Evolutionary conservation across 2,329 filamentous ascomycete genomes (phyloP).

Genomic region (Colletotrichum sp.): DNA sequence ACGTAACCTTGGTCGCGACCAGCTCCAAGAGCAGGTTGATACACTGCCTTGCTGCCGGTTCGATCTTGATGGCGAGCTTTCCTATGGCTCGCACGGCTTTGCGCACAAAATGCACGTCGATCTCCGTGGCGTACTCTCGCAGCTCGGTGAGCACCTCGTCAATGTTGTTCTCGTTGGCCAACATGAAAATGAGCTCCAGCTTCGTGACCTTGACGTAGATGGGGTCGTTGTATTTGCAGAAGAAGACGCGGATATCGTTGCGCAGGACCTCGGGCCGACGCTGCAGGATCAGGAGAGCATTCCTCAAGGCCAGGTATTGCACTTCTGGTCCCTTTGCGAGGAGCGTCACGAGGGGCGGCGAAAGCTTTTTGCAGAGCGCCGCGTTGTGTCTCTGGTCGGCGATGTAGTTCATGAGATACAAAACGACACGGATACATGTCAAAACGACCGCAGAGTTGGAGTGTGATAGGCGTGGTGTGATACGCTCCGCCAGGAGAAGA

Average conservation of each 20-base stretch:
- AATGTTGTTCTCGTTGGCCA: conserved; percentile 94
- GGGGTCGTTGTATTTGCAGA: conserved; percentile 99
- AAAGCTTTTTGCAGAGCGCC: conserved; percentile 87
- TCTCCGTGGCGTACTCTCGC: conserved; percentile 96
- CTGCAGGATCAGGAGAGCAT: conserved; percentile 92
- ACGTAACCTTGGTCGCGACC: conserved; percentile 96
- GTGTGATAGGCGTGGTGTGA: conserved; percentile 93
- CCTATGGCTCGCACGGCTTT: conserved; percentile 98
- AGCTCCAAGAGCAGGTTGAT: conserved; percentile 93
- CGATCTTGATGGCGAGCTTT: conserved; percentile 98
- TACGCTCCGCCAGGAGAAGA: conserved; percentile 86
- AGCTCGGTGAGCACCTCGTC: conserved; percentile 93
- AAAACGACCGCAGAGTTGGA: conserved; percentile 96
- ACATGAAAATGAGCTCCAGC: conserved; percentile 98
- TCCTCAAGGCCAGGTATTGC: conserved; percentile 94
- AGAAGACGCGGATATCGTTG: conserved; percentile 98
- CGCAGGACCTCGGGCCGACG: conserved; percentile 89
- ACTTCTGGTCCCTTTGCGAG: conserved; percentile 97
- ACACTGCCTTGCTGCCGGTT: conserved; percentile 87
- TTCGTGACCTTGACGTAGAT: conserved; percentile 99
- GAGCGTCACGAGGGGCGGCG: conserved; percentile 91
- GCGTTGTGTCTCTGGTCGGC: conserved; percentile 88
- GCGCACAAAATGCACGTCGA: conserved; percentile 97
- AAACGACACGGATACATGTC: conserved; percentile 93
- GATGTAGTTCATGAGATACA: conserved; percentile 99